These are phyloP conservation scores for Sarocladium kiliense DNA, from an alignment of 2,329 filamentous ascomycete species.

Conservation along the genomic window DNA sequence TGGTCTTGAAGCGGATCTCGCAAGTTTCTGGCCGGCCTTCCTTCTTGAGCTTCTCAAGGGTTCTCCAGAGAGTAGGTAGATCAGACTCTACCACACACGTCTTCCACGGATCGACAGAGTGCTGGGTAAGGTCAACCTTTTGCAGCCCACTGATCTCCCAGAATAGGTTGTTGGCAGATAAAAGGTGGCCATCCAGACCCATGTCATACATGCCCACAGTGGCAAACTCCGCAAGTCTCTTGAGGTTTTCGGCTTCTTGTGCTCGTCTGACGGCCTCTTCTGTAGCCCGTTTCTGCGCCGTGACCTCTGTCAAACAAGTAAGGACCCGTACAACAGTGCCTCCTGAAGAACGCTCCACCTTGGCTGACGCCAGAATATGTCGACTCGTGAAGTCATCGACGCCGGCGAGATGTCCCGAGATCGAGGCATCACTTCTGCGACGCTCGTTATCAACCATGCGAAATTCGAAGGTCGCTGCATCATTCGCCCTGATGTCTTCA, in stretches of 20 bases:
- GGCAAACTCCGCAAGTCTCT: slow-evolving; percentile 48
- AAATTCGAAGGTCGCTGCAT: slow-evolving; percentile 42
- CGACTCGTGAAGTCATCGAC: slow-evolving; percentile 29
- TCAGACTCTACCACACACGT: slow-evolving; percentile 41
- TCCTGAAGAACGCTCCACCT: slow-evolving; percentile 38
- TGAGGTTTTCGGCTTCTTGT: slow-evolving; percentile 47
- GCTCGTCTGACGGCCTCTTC: slow-evolving; percentile 44
- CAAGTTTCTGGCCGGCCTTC: slow-evolving; percentile 39
- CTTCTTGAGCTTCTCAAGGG: slow-evolving; percentile 31
- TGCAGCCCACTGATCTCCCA: slow-evolving; percentile 47
- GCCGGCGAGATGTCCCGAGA: slow-evolving; percentile 11
- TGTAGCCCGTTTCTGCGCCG: slow-evolving; percentile 41
- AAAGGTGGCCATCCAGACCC: slow-evolving; percentile 41
- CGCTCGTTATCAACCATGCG: slow-evolving; percentile 25
- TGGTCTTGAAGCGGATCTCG: slow-evolving; percentile 43
- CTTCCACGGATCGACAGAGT: slow-evolving; percentile 38
- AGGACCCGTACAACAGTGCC: slow-evolving; percentile 40
- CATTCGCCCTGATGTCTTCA: slow-evolving; percentile 30
- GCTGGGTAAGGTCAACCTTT: slow-evolving; percentile 33
- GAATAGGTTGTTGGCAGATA: slow-evolving; percentile 49
- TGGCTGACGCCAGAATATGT: slow-evolving; percentile 41
- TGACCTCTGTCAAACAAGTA: slow-evolving; percentile 47
- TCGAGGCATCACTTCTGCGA: slow-evolving; percentile 14
- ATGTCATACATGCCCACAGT: slow-evolving; percentile 53
- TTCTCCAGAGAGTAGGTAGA: slow-evolving; percentile 31